These are phyloP conservation scores for Trichoderma asperelloides DNA, from an alignment of 495 filamentous ascomycete species.

Conservation along the genomic window DNA sequence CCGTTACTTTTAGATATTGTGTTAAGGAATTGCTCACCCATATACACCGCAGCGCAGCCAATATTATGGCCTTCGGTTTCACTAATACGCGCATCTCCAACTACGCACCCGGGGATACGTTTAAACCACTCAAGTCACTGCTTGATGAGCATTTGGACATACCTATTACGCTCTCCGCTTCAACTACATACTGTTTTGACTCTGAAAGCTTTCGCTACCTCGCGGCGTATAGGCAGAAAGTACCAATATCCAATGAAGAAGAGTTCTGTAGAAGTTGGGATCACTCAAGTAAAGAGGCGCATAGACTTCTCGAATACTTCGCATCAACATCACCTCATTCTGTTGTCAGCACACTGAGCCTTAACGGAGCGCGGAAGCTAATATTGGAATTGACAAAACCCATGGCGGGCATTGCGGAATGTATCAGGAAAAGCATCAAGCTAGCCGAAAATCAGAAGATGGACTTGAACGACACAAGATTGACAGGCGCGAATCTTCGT, in stretches of 20 bases:
- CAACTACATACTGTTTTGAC: slow-evolving; percentile 36
- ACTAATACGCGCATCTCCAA: slow-evolving; percentile 35
- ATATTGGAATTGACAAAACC: slow-evolving; percentile 28
- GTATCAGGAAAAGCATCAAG: slow-evolving; percentile 24
- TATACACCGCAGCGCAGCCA: slow-evolving; percentile 24
- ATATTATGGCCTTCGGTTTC: slow-evolving; percentile 38
- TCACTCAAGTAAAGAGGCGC: slow-evolving; percentile 23
- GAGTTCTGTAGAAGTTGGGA: slow-evolving; percentile 31
- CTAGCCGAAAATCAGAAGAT: slow-evolving; percentile 20
- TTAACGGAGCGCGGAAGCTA: slow-evolving; percentile 30
- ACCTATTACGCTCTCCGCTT: slow-evolving; percentile 13
- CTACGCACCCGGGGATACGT: slow-evolving; percentile 34
- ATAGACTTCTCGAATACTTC: slow-evolving; percentile 25
- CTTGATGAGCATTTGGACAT: slow-evolving; percentile 22
- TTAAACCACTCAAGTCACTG: slow-evolving; percentile 22
- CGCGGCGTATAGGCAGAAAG: slow-evolving; percentile 27
- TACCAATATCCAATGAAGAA: slow-evolving; percentile 21
- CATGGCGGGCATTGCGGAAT: slow-evolving; percentile 27
- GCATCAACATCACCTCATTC: slow-evolving; percentile 19
- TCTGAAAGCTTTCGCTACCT: slow-evolving; percentile 39
- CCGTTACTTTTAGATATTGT: slow-evolving; percentile 30
- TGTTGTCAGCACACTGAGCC: slow-evolving; percentile 28
- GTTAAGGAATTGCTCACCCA: slow-evolving; percentile 35
- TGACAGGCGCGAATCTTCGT: slow-evolving; percentile 17
- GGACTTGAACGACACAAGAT: slow-evolving; percentile 15